Conservation (phyloP, 2,329 filamentous ascomycete genomes). For the Colletotrichum karsti region DNA sequence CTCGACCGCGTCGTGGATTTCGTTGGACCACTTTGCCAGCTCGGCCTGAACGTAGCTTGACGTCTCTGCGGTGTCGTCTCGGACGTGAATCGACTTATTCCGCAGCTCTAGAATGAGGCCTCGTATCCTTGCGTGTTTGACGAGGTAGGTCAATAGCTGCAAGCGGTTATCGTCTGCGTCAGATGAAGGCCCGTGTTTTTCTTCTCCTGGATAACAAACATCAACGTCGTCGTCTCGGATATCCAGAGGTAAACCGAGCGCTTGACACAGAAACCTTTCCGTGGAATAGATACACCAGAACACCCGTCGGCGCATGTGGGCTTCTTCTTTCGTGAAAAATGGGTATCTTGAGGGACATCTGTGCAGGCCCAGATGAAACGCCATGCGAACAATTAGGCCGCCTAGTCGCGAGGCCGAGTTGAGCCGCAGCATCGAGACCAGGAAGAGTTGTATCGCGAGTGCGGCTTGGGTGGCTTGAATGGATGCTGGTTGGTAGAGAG, state of each 20-base stretch:
- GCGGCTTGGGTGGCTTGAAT: slow-evolving; percentile 58
- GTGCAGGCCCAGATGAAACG: slow-evolving; percentile 66
- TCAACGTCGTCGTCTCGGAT: slow-evolving; percentile 66
- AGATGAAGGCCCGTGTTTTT: slow-evolving; percentile 45
- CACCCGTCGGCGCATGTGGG: slow-evolving; percentile 56
- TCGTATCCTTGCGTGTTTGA: slow-evolving; percentile 57
- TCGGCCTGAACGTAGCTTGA: slow-evolving; percentile 56
- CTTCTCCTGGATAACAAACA: slow-evolving; percentile 61
- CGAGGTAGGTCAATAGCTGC: slow-evolving; percentile 47
- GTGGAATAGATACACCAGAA: slow-evolving; percentile 67
- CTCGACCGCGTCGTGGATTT: slow-evolving; percentile 58
- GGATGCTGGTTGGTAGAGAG: slow-evolving; percentile 55
- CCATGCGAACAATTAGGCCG: slow-evolving; percentile 62
- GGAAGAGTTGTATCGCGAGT: slow-evolving; percentile 61
- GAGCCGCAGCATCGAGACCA: slow-evolving; percentile 63
- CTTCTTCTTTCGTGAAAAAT: slow-evolving; percentile 56
- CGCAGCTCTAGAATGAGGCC: slow-evolving; percentile 61
- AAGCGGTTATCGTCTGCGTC: slow-evolving; percentile 39
- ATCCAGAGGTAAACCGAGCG: slow-evolving; percentile 61
- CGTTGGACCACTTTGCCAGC: slow-evolving; percentile 61
- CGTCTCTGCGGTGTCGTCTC: slow-evolving; percentile 50
- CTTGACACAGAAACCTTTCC: slow-evolving; percentile 64
- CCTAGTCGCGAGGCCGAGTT: slow-evolving; percentile 66
- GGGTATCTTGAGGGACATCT: slow-evolving; percentile 62
- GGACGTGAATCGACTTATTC: slow-evolving; percentile 58